Percentiles rank a stretch among this genome's conserved stretches.
These are phyloP conservation scores for Claviceps sp. DNA, from an alignment of 2,329 filamentous ascomycete genomes.

Conservation along the genomic window DNA sequence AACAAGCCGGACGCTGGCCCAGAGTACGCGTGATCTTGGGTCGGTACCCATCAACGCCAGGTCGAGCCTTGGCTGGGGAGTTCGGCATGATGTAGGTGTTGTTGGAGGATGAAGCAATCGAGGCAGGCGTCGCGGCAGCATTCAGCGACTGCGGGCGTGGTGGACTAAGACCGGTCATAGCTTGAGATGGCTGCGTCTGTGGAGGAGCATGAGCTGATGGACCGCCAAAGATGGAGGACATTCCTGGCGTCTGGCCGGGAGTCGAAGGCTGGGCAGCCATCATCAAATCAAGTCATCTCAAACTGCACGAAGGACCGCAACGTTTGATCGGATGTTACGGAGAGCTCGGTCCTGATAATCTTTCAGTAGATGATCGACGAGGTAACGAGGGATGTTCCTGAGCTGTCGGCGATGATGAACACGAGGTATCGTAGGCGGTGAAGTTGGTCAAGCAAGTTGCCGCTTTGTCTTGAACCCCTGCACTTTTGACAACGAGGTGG, in stretches of 20 bases:
- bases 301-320: background rate
- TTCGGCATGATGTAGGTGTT: conserved; percentile 88
- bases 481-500: background rate
- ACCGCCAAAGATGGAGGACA: conserved; percentile 36
- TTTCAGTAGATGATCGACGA: background rate
- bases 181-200: conserved; percentile 14
- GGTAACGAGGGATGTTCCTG: background rate
- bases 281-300: conserved; percentile 8
- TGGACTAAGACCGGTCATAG: conserved; percentile 14
- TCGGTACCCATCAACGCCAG: conserved; percentile 60
- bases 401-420: background rate
- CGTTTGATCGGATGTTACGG: background rate
- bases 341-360: background rate
- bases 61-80: conserved; percentile 56
- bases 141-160: conserved; percentile 13
- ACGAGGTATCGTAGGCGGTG: background rate
- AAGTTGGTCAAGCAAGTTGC: background rate
- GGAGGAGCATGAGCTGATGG: conserved; percentile 16
- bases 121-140: conserved; percentile 11
- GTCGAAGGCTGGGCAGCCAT: conserved; percentile 32
- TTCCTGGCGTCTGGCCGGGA: conserved; percentile 25
- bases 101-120: conserved; percentile 36
- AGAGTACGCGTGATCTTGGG: conserved; percentile 70
- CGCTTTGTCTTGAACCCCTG: background rate
- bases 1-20: conserved; percentile 74